These are phyloP conservation scores for Xylaria sp. DNA, from an alignment of 2,329 filamentous ascomycete genomes.

Conservation along the genomic window DNA sequence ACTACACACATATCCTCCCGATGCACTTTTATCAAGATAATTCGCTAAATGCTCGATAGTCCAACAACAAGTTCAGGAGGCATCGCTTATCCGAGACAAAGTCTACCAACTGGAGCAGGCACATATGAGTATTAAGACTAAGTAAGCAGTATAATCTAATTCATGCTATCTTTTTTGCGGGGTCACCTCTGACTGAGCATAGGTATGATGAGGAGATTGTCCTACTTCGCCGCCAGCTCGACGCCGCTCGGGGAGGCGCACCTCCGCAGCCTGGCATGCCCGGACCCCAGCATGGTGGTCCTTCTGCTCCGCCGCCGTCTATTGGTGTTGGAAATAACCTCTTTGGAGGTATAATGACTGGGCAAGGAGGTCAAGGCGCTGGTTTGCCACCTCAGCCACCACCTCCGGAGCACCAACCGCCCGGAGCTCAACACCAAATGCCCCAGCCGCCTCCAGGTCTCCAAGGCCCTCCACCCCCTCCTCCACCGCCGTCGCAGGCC, in stretches of 20 bases:
- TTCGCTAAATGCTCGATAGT: slow-evolving; percentile 66
- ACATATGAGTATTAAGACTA: slow-evolving; percentile 88
- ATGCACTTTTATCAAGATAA: slow-evolving; percentile 17
- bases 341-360: slow-evolving; percentile 96
- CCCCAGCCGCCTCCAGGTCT: slow-evolving; percentile 79
- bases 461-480: slow-evolving; percentile 67
- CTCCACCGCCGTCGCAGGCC: slow-evolving; percentile 70
- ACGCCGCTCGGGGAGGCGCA: slow-evolving; percentile 73
- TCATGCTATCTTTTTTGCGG: not conserved
- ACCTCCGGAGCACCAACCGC: slow-evolving; percentile 71
- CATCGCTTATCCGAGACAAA: slow-evolving; percentile 92
- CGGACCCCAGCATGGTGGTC: slow-evolving; percentile 79
- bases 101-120: slow-evolving; percentile 93
- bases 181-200: slow-evolving; percentile 33
- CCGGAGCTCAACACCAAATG: slow-evolving; percentile 68
- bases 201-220: slow-evolving; percentile 95
- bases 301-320: slow-evolving; percentile 83
- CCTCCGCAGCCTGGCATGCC: slow-evolving; percentile 67
- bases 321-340: slow-evolving; percentile 92
- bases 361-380: slow-evolving; percentile 82
- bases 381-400: slow-evolving; percentile 78
- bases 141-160: slow-evolving; percentile 68
- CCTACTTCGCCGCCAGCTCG: slow-evolving; percentile 88
- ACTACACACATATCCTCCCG: not conserved
- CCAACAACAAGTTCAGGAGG: slow-evolving; percentile 89